These are phyloP conservation scores for Leucocoprinus sp. DNA, from an alignment of 768 basidiomycete genomes.

Conservation along the genomic window DNA sequence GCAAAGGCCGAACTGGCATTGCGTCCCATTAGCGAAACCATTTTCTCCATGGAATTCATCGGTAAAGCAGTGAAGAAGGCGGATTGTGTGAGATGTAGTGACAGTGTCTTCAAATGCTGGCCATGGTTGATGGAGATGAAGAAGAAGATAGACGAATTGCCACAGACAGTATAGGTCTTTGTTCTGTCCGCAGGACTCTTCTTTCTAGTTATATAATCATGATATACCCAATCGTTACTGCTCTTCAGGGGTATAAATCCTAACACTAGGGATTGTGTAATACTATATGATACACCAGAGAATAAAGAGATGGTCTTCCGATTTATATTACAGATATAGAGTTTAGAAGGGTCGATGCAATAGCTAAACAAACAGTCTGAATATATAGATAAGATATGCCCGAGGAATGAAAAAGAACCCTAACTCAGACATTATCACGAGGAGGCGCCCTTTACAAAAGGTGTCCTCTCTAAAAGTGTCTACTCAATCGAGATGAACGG, in stretches of 20 bases:
- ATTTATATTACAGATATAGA: too few species aligned
- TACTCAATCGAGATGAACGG: slow-evolving; percentile 21
- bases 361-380: slow-evolving; percentile 24
- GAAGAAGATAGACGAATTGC: slow-evolving; percentile 44
- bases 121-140: slow-evolving; percentile 47
- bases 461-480: slow-evolving; percentile 29
- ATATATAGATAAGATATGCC: slow-evolving; percentile 19
- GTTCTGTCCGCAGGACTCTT: too few species aligned
- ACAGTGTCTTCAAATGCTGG: slow-evolving; percentile 57
- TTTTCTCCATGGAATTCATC: slow-evolving; percentile 57
- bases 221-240: not conserved
- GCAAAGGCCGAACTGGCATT: slow-evolving; percentile 50
- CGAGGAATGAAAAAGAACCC: not conserved
- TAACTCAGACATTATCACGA: slow-evolving; percentile 3
- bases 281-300: too few species aligned
- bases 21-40: slow-evolving; percentile 48
- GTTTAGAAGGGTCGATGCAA: too few species aligned
- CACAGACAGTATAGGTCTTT: slow-evolving; percentile 23
- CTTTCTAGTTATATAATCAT: not conserved
- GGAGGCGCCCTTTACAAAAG: slow-evolving; percentile 20
- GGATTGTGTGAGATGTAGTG: slow-evolving; percentile 57
- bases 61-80: slow-evolving; percentile 38
- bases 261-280: too few species aligned
- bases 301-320: too few species aligned
- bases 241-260: too few species aligned